Evolutionary conservation across 139 green algal species (phyloP).

Genomic region (Astrephomene gubernaculifera): DNA sequence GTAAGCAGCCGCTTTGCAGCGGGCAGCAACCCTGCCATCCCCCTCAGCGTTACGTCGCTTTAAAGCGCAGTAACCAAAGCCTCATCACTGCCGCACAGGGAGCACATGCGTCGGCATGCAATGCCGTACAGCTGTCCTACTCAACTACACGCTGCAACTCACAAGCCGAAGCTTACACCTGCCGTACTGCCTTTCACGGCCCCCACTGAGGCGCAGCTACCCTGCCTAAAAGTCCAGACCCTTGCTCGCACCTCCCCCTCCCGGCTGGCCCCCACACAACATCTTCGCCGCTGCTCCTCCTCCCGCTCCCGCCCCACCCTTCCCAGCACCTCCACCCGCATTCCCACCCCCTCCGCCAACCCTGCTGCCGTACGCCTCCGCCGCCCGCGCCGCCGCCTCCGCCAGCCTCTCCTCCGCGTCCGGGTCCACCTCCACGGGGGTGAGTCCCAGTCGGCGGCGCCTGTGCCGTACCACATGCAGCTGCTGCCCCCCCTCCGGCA

Average conservation of each 20-base stretch:
- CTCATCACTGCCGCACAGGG: too few species aligned
- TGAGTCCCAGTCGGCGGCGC: constrained; percentile 68
- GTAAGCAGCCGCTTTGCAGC: too few species aligned
- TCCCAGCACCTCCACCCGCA: not conserved
- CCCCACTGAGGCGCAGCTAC: too few species aligned
- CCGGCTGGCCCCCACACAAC: constrained; percentile 47
- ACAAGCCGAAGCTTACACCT: too few species aligned
- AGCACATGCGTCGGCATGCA: too few species aligned
- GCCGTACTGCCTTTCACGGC: too few species aligned
- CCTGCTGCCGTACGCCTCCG: not conserved
- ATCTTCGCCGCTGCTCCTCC: constrained; percentile 26
- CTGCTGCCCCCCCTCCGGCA: constrained; percentile 51
- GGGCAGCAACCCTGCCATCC: too few species aligned
- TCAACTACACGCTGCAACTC: too few species aligned
- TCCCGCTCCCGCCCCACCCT: too few species aligned
- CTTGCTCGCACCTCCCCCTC: constrained; percentile 10
- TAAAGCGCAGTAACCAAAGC: too few species aligned
- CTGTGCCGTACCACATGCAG: constrained; percentile 76
- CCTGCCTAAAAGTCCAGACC: constrained; percentile 47
- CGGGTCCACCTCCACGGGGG: constrained; percentile 72
- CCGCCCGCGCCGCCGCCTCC: constrained; percentile 29
- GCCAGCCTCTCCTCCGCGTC: constrained; percentile 62
- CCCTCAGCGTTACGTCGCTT: too few species aligned
- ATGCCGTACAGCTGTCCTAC: too few species aligned
- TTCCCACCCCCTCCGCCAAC: not conserved